Conservation (phyloP, 306 rosid species). For the Notholithocarpus densiflorus region DNA sequence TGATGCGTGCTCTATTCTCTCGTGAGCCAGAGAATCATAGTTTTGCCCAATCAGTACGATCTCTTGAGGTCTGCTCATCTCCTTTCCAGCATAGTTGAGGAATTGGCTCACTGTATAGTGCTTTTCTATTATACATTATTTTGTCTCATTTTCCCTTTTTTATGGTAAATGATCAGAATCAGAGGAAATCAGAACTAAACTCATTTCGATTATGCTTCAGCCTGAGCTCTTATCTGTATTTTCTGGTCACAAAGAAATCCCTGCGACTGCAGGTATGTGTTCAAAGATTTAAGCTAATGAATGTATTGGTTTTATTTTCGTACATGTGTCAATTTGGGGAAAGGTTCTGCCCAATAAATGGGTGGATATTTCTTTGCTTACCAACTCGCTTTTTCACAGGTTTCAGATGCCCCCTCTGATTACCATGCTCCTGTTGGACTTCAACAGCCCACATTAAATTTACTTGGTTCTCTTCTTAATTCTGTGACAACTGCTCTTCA, state of each 20-base stretch:
- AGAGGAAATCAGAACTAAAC: slow-evolving; percentile 68
- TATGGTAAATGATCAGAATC: slow-evolving; percentile 49
- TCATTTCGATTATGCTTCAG: slow-evolving; percentile 74
- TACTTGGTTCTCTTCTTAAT: slow-evolving; percentile 64
- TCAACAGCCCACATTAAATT: slow-evolving; percentile 71
- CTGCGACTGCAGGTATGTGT: slow-evolving; percentile 74
- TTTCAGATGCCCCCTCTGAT: slow-evolving; percentile 46
- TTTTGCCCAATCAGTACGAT: slow-evolving; percentile 43
- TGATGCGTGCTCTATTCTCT: slow-evolving; percentile 76
- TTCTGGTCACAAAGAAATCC: slow-evolving; percentile 79
- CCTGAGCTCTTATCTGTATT: slow-evolving; percentile 81
- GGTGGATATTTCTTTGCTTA: slow-evolving; percentile 10
- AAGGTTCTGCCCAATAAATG: background rate
- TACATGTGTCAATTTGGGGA: background rate
- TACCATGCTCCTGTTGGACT: slow-evolving; percentile 48
- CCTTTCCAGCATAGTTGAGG: background rate
- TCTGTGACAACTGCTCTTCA: slow-evolving; percentile 69
- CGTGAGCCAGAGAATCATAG: slow-evolving; percentile 46
- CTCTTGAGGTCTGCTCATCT: slow-evolving; percentile 56
- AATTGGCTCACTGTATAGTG: background rate
- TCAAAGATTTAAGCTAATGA: slow-evolving; percentile 11
- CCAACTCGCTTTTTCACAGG: slow-evolving; percentile 38
- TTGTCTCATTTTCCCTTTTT: background rate
- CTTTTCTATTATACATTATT: background rate
- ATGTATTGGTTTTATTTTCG: background rate